phyloP scores from a whole-genome alignment of 2,329 filamentous ascomycete genomes.

The Didymella pinodella region DNA sequence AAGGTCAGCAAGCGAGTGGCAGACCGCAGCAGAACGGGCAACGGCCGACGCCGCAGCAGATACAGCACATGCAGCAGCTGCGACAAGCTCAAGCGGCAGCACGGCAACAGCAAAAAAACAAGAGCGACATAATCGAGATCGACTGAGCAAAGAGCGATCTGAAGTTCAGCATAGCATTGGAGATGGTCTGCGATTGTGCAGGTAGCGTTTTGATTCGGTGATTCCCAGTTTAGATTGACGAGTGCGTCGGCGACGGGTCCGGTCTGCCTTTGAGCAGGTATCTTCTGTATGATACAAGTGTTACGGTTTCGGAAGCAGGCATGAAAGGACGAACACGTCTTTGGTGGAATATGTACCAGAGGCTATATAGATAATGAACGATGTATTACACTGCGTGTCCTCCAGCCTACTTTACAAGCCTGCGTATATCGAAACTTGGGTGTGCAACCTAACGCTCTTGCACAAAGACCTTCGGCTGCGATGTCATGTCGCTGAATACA shows the following conservation, averaged over 20 bases:
- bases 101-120: conserved; percentile 4
- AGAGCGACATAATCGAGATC: conserved; percentile 35
- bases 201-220: neutral
- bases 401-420: too few relatives aligned
- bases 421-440: too few relatives aligned
- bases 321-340: neutral
- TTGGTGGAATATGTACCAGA: neutral
- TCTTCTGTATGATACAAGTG: conserved; percentile 4
- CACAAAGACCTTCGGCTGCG: too few relatives aligned
- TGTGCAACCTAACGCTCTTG: too few relatives aligned
- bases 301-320: neutral
- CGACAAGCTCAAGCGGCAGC: conserved; percentile 16
- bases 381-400: too few relatives aligned
- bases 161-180: neutral
- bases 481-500: too few relatives aligned
- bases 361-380: neutral
- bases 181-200: neutral
- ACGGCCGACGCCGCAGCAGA: conserved; percentile 14
- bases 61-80: conserved; percentile 20
- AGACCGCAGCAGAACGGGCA: conserved; percentile 11
- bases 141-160: conserved; percentile 22
- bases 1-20: conserved; percentile 7
- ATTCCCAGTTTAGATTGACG: conserved; percentile 14
- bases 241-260: neutral
- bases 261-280: neutral